These are phyloP conservation scores for Epichloe sp. DNA, from an alignment of 2,329 filamentous ascomycete genomes.

Conservation along the genomic window DNA sequence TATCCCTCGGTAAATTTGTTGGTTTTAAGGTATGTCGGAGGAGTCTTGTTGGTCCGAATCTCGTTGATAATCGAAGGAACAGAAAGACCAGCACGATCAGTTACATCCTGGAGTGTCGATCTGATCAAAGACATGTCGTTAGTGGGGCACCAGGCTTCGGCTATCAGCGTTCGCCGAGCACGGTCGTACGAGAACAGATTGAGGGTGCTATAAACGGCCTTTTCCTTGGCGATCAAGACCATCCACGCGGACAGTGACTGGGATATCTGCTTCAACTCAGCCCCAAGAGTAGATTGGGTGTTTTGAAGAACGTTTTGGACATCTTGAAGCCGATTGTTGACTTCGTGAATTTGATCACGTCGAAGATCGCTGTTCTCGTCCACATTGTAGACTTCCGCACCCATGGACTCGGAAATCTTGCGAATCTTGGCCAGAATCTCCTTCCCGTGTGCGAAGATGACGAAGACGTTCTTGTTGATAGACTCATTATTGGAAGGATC, in stretches of 20 bases:
- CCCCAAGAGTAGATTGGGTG: slow-evolving; percentile 87
- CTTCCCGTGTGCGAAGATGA: slow-evolving; percentile 97
- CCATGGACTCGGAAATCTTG: slow-evolving; percentile 96
- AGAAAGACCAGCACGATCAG: slow-evolving; percentile 87
- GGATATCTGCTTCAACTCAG: slow-evolving; percentile 85
- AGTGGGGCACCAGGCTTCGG: slow-evolving; percentile 93
- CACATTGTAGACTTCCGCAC: slow-evolving; percentile 89
- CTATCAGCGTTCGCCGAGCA: slow-evolving; percentile 88
- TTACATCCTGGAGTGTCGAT: slow-evolving; percentile 89
- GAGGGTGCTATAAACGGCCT: slow-evolving; percentile 88
- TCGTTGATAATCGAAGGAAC: slow-evolving; percentile 98
- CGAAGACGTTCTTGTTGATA: slow-evolving; percentile 94
- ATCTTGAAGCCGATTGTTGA: slow-evolving; percentile 85
- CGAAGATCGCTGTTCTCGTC: slow-evolving; percentile 95
- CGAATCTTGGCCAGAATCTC: slow-evolving; percentile 97
- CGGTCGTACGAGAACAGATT: slow-evolving; percentile 97
- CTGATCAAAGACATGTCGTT: slow-evolving; percentile 83
- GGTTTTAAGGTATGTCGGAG: slow-evolving; percentile 92
- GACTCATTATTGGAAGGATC: slow-evolving; percentile 88
- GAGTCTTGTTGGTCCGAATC: slow-evolving; percentile 92
- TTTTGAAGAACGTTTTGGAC: slow-evolving; percentile 86
- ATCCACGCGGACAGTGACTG: slow-evolving; percentile 92
- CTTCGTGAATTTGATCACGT: slow-evolving; percentile 91
- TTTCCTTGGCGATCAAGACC: slow-evolving; percentile 95
- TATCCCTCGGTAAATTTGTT: slow-evolving; percentile 98